These are phyloP conservation scores for Aegilops tauschii DNA, from an alignment of 176 grass and related monocot species.

Conservation along the genomic window DNA sequence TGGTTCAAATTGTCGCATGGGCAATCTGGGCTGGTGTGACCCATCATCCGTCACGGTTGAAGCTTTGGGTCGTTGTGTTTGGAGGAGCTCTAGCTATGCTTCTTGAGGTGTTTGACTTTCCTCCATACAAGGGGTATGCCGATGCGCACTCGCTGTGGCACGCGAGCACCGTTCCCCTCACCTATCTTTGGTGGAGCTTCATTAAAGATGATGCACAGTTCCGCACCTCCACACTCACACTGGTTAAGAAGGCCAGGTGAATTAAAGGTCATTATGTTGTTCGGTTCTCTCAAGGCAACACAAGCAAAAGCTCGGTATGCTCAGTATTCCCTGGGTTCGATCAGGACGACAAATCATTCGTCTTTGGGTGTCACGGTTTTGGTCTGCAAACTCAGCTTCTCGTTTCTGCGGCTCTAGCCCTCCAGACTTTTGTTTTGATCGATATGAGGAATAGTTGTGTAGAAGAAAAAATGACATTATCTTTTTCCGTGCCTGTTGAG, in stretches of 20 bases:
- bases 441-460: neutral
- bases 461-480: neutral
- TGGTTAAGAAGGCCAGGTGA: constrained; percentile 43
- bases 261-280: constrained; percentile 13
- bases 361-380: constrained; percentile 3
- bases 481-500: neutral
- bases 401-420: neutral
- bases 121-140: constrained; percentile 74
- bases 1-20: constrained; percentile 76
- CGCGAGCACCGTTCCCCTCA: constrained; percentile 41
- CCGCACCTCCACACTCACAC: constrained; percentile 36
- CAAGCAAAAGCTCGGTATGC: neutral
- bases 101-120: constrained; percentile 77
- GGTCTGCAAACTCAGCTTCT: neutral
- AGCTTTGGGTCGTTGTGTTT: constrained; percentile 62
- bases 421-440: constrained; percentile 1
- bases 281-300: constrained; percentile 33
- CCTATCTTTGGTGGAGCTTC: constrained; percentile 51
- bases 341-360: neutral
- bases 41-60: constrained; percentile 66
- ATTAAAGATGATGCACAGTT: constrained; percentile 44
- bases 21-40: constrained; percentile 71
- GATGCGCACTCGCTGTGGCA: constrained; percentile 70
- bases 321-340: neutral
- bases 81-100: constrained; percentile 74